Base-by-base conservation (phyloP, 164 flowering plant genomes). In the Akebia trifoliata region DNA sequence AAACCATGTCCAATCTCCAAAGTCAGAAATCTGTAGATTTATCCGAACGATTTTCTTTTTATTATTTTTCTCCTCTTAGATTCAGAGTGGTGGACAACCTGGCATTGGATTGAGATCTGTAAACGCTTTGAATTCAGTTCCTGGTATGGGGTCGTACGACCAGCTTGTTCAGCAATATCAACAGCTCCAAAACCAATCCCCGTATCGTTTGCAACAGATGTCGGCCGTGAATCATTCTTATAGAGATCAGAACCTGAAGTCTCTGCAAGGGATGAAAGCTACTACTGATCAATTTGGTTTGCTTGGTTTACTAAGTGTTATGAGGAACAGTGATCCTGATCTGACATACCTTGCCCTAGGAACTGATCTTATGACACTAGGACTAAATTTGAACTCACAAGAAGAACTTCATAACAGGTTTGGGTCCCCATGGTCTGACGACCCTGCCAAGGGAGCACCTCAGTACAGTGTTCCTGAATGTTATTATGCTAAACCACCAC, bases 381-480 rank as follows among this genome's bases (percentile, higher is more conserved):
- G 99, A n/a, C 65, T 94, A 54, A 90, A 87, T 62, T 74, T 94
- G 74, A 88, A 85, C 73, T 86, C 95, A n/a, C 20, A 80, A 1
- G 96, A 90, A 48, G 80, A 85, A 69, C 88, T 94, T 17, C 82
- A 90, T 67, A 86, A 88, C 70, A 83, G 89, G 20, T 94, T 94
- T 72, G 88, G 80, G 48, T 90, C 99, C 25, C 97, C 97, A 34
- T 94, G 96, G 96, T 85, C 96, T 40, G 93, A 90, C 58, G 93
- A 85, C 58, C 97, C 97, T 45, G 79, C 84, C 34, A 90, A 88
- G 69, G 97, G 97, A 48, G 97, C 86, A n/a, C 91, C 90, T 21
- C 95, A 94, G 65, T 90, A 80, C 60, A 70, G 56, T 45, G 85
- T 90, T 63, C 99, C 97, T 0, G 87, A 80, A 32, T 94, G 99